Evolutionary conservation across 1,139 yeast genomes (phyloP).

Genomic region (Sugiyamaella xylanicola): DNA sequence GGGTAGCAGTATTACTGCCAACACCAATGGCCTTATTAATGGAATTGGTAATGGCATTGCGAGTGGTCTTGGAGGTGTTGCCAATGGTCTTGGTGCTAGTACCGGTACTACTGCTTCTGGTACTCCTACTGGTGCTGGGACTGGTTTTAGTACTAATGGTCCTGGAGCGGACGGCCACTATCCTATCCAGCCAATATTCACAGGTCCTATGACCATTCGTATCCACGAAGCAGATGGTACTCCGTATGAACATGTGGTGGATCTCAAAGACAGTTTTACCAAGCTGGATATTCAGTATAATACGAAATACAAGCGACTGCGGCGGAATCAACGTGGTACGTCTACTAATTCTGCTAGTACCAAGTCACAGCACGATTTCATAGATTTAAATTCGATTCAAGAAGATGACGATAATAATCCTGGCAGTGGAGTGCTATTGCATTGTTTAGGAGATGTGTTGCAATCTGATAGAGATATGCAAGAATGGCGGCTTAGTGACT

Average conservation of each 20-base stretch:
- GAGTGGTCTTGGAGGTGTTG: not conserved
- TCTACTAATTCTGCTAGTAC: conserved; percentile 17
- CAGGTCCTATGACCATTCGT: conserved; percentile 94
- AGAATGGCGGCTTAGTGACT: conserved; percentile 76
- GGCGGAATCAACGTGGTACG: conserved; percentile 56
- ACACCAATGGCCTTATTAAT: too few relatives aligned
- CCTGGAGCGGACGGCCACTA: not conserved
- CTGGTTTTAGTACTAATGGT: not conserved
- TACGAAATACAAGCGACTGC: conserved; percentile 77
- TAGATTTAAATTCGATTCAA: conserved; percentile 28
- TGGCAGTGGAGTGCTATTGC: conserved; percentile 49
- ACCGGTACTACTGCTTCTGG: not conserved
- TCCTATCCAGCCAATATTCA: conserved; percentile 38
- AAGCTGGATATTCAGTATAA: conserved; percentile 93
- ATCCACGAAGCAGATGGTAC: conserved; percentile 99
- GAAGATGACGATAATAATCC: conserved; percentile 28
- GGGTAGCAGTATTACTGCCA: not conserved
- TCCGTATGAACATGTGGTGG: conserved; percentile 96
- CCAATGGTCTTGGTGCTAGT: conserved; percentile 14
- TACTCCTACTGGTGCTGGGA: not conserved
- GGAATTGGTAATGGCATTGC: not conserved
- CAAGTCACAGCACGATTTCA: conserved; percentile 31
- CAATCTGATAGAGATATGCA: conserved; percentile 59
- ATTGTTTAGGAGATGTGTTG: conserved; percentile 79
- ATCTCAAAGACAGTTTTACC: conserved; percentile 79